Conservation (phyloP, 192 early-diverging fungal species). For the Rhizophagus clarus region DNA sequence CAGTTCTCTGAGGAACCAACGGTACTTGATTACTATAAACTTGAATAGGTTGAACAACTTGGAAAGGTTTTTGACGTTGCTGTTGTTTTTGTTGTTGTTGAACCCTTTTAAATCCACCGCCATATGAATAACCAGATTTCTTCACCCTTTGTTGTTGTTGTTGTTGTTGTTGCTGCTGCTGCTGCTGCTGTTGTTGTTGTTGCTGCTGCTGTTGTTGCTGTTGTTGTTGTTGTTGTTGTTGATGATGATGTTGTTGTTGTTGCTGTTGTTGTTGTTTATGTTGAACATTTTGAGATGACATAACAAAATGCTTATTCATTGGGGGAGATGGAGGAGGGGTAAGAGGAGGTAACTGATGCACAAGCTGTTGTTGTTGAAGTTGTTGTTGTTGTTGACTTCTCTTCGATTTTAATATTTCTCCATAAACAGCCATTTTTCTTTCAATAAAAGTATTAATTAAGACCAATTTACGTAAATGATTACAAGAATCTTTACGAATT, state of each 20-base stretch:
- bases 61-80: background rate
- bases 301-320: background rate
- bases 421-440: constrained; percentile 24
- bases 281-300: background rate
- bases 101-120: background rate
- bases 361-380: too few species aligned
- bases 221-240: background rate
- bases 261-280: background rate
- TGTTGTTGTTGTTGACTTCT: too few species aligned
- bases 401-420: constrained; percentile 3
- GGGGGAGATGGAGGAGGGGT: background rate
- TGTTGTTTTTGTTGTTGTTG: background rate
- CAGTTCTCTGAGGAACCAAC: background rate
- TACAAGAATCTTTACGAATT: constrained; percentile 14
- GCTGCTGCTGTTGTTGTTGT: background rate
- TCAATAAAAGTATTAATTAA: constrained; percentile 25
- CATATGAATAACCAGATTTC: background rate
- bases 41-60: background rate
- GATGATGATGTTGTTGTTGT: background rate
- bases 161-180: background rate
- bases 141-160: background rate
- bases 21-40: background rate
- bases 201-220: background rate
- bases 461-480: constrained; percentile 23
- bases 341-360: background rate